Conservation (phyloP, 352 stramenopile species). For the Phytophthora cactorum region DNA sequence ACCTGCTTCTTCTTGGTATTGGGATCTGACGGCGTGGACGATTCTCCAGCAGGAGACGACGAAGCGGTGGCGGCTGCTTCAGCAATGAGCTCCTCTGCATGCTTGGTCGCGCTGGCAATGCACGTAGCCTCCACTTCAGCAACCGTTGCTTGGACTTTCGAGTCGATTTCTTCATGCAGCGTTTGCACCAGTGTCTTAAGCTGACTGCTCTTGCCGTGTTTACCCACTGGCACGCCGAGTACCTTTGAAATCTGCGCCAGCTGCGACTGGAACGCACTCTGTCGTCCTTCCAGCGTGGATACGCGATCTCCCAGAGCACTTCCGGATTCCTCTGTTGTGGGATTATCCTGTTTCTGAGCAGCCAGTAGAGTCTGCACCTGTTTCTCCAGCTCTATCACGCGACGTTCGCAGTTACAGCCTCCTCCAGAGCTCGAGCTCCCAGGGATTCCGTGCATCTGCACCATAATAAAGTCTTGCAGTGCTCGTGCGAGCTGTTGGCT, state of each 20-base stretch:
- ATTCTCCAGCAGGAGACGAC: constrained; percentile 23
- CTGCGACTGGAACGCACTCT: constrained; percentile 85
- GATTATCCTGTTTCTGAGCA: background rate
- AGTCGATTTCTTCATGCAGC: constrained; percentile 72
- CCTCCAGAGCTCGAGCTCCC: background rate
- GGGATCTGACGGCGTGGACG: constrained; percentile 18
- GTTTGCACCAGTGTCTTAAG: constrained; percentile 78
- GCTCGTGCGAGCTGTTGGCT: constrained; percentile 56
- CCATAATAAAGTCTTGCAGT: constrained; percentile 58
- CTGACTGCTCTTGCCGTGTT: constrained; percentile 66
- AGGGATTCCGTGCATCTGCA: constrained; percentile 49
- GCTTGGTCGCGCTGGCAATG: constrained; percentile 20
- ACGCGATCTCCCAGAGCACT: constrained; percentile 65
- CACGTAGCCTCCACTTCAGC: constrained; percentile 26
- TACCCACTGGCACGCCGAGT: constrained; percentile 64
- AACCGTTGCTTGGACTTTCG: constrained; percentile 47
- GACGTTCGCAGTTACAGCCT: constrained; percentile 54
- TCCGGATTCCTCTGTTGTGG: constrained; percentile 9
- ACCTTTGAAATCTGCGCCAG: constrained; percentile 80
- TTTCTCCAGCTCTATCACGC: constrained; percentile 63
- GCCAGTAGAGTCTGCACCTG: constrained; percentile 51
- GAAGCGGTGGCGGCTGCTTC: constrained; percentile 13
- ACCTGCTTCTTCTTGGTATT: constrained; percentile 19
- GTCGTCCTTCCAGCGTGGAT: constrained; percentile 76
- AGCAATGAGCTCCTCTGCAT: constrained; percentile 20